Evolutionary conservation across 1,284 basidiomycete genomes (phyloP).

Genomic region (Apiotrichum domesticum): DNA sequence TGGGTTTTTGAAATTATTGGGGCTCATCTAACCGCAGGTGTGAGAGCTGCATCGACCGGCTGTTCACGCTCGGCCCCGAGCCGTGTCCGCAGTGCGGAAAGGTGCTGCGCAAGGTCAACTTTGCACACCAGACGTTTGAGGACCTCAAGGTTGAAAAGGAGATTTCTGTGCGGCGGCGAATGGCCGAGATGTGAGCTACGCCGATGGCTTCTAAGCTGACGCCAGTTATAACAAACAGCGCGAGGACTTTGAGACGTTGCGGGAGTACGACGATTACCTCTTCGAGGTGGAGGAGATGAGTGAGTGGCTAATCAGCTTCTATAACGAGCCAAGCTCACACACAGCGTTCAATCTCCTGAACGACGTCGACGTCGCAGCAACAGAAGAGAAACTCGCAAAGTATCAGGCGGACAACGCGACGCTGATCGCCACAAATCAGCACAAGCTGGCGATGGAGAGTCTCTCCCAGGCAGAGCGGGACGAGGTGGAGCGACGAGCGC

Average conservation of each 20-base stretch:
- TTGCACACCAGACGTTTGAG: constrained; percentile 94
- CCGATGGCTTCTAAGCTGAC: constrained; percentile 13
- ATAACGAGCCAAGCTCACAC: too few species aligned
- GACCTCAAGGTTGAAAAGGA: constrained; percentile 96
- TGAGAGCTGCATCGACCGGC: constrained; percentile 92
- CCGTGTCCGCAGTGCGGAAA: constrained; percentile 91
- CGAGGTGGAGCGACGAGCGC: constrained; percentile 61
- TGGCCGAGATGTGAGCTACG: constrained; percentile 70
- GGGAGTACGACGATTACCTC: constrained; percentile 91
- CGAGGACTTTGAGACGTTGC: constrained; percentile 78
- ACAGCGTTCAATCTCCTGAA: constrained; percentile 90
- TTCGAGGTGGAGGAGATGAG: constrained; percentile 95
- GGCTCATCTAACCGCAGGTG: too few species aligned
- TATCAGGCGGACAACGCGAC: constrained; percentile 76
- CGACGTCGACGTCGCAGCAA: constrained; percentile 74
- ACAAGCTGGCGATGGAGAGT: constrained; percentile 55
- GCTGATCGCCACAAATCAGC: constrained; percentile 70
- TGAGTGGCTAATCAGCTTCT: constrained; percentile 47
- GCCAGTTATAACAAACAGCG: constrained; percentile 82
- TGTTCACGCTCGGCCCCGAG: constrained; percentile 93
- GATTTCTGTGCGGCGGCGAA: constrained; percentile 75
- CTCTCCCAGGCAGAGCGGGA: constrained; percentile 57
- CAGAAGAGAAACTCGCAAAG: constrained; percentile 72
- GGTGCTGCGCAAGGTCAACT: constrained; percentile 86
- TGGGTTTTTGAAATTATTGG: too few species aligned